Evolutionary conservation across 208 protist genomes (phyloP), one percentile per base, ranked within the genome.

Genomic region (Trypanosomatidae sp.): DNA sequence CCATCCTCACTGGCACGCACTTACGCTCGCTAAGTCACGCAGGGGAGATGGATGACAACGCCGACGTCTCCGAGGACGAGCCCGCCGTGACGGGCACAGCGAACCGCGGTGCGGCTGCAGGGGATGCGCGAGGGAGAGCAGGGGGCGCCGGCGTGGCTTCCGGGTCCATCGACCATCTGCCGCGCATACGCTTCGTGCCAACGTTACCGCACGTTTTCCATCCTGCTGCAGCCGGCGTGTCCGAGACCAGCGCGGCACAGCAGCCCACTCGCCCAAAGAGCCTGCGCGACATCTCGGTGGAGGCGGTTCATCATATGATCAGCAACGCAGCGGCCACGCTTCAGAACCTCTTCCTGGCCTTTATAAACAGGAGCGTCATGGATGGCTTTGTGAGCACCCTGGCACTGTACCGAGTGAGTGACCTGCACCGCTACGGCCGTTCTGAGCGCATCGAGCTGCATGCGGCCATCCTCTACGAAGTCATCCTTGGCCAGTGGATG

Each of bases 401-500:
- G 75, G 70, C 83, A 8, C 62, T 53, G n/a, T 94, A 92, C 74
- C 86, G 82, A 33, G 69, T 62, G 7, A 73, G 25, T n/a, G 91
- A 96, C 69, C 52, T 85, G 15, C 25, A 30, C 19, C 58, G 65
- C 10, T 70, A 81, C 78, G 62, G 68, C 59, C 62, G 66, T 36
- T 80, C 81, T 28, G 90, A 96, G 71, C 69, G 72, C 53, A 71
- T 90, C 22, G 92, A 97, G 76, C 80, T 97, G 64, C 89, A 92
- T 76, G 90, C 90, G 12, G 88, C 92, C 1, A 76, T 91, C 25
- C 78, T 94, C 36, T 86, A 94, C 52, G 89, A 97, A 66, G 80
- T 94, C 46, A 77, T 97, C 56, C 65, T 97, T 41, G 79, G 79
- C 12, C 90, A 97, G 76, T 94, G 87, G 90, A 84, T 93, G 71